phyloP scores from a whole-genome alignment of 345 rosid genomes.

The Pugionium dolabratum region DNA sequence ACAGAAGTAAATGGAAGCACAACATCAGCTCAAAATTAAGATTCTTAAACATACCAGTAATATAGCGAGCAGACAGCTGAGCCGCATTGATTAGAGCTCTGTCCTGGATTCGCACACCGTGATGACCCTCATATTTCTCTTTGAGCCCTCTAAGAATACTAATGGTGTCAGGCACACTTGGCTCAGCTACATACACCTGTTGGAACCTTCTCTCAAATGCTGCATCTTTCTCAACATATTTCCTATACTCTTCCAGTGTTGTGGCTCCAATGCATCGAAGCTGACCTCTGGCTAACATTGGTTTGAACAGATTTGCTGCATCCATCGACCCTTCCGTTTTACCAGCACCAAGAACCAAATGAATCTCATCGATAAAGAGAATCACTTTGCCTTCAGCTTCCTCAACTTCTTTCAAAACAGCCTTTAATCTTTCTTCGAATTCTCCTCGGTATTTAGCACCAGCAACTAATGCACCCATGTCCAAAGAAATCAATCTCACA shows the following conservation, averaged over 20 bases:
- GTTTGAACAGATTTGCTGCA: conserved; percentile 93
- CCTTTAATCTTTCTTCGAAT: conserved; percentile 79
- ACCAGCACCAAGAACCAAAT: conserved; percentile 97
- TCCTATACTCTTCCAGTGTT: conserved; percentile 88
- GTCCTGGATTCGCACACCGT: conserved; percentile 87
- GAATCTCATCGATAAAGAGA: conserved; percentile 90
- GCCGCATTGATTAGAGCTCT: conserved; percentile 86
- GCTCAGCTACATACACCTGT: conserved; percentile 90
- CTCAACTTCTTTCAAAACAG: conserved; percentile 90
- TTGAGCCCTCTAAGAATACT: conserved; percentile 91
- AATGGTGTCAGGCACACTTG: conserved; percentile 77
- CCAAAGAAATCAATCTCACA: conserved; percentile 82
- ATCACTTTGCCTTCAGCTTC: conserved; percentile 95
- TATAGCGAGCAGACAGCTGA: conserved; percentile 85
- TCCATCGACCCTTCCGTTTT: conserved; percentile 93
- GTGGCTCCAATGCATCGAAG: conserved; percentile 94
- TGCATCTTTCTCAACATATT: conserved; percentile 96
- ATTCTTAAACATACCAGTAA: conserved; percentile 58
- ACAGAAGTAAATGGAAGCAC: neutral
- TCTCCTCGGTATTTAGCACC: conserved; percentile 91
- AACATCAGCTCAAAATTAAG: neutral
- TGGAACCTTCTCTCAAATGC: conserved; percentile 94
- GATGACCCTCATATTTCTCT: conserved; percentile 93
- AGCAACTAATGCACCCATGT: conserved; percentile 87
- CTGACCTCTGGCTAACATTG: conserved; percentile 96